Base-by-base conservation (phyloP, 2,329 filamentous ascomycete species). In the Xylaria polymorpha region DNA sequence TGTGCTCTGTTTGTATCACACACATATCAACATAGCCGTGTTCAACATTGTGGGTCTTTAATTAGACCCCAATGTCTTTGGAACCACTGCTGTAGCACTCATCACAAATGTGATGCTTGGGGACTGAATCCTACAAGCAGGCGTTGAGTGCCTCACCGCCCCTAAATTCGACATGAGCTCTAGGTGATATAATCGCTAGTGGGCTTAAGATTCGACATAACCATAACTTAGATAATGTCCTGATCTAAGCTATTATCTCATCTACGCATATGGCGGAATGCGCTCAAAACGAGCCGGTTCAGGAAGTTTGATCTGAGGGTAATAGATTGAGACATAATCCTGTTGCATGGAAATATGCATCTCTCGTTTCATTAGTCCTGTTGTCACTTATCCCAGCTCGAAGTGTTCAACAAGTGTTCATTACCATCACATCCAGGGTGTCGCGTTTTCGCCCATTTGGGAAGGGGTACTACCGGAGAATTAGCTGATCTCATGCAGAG, bases 391-490 rank as follows among this genome's bases (percentile, higher is more conserved):
- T 57, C 39, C 50, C 14, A 43, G 32, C 46, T 48, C 37, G 60
- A 67, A 32, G 25, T 20, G 46, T 58, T 29, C 32, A 59, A 50
- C 37, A n/a, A 44, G 29, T 46, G 46, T 50, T 55, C 51, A 48
- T 53, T 57, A 41, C 32, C 25, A 55, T 64, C 55, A 61, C 55
- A 61, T 60, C 60, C 10, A 59, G 56, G 48, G 53, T 60, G 15
- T 32, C 57, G 50, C 43, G 22, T 51, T 62, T 25, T 64, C 68
- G 29, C 59, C 65, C 56, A 51, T 60, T 37, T 48, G 14, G 63
- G 60, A 66, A 55, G 41, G 15, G 44, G n/a, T 35, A 29, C 59
- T 14, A 35, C 67, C 64, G 62, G 71, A 65, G 62, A 68, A 69
- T 66, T 61, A 68, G 43, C 44, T 61, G 35, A 58, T 59, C 57